These are phyloP conservation scores for Alternaria conjuncta DNA, from an alignment of 2,329 filamentous ascomycete species.

Conservation along the genomic window DNA sequence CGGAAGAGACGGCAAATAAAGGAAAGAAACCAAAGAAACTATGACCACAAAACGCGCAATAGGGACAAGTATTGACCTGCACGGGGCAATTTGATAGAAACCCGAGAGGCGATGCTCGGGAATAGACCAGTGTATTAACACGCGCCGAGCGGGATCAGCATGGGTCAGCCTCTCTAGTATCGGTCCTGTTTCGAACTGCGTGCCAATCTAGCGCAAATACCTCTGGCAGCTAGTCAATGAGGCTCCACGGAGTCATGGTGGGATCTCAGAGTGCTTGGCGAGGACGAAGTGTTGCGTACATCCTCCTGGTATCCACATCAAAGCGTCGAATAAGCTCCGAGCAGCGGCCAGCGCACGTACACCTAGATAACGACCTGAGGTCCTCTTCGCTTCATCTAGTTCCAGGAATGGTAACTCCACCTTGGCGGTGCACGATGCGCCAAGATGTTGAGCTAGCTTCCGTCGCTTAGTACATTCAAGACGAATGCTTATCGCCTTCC, in stretches of 20 bases:
- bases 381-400: conserved; percentile 28
- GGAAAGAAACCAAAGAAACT: conserved; percentile 7
- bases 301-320: conserved; percentile 39
- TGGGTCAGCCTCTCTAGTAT: conserved; percentile 21
- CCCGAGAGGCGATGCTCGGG: conserved; percentile 23
- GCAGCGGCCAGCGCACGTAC: conserved; percentile 28
- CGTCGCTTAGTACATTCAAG: conserved; percentile 14
- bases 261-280: conserved; percentile 38
- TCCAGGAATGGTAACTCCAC: conserved; percentile 15
- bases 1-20: conserved; percentile 22
- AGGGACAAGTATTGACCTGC: conserved; percentile 26
- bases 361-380: conserved; percentile 24
- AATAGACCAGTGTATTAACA: conserved; percentile 33
- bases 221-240: conserved; percentile 33
- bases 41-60: conserved; percentile 19
- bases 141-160: conserved; percentile 25
- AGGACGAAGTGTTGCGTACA: conserved; percentile 39
- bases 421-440: conserved; percentile 34
- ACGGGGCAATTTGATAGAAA: conserved; percentile 30
- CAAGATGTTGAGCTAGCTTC: conserved; percentile 28
- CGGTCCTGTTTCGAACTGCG: conserved; percentile 38
- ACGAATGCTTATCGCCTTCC: conserved; percentile 11
- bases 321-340: conserved; percentile 38
- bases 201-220: conserved; percentile 28
- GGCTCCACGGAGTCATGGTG: conserved; percentile 22